Conservation (phyloP, 805 yeast species). For the Metschnikowia henanensis region DNA sequence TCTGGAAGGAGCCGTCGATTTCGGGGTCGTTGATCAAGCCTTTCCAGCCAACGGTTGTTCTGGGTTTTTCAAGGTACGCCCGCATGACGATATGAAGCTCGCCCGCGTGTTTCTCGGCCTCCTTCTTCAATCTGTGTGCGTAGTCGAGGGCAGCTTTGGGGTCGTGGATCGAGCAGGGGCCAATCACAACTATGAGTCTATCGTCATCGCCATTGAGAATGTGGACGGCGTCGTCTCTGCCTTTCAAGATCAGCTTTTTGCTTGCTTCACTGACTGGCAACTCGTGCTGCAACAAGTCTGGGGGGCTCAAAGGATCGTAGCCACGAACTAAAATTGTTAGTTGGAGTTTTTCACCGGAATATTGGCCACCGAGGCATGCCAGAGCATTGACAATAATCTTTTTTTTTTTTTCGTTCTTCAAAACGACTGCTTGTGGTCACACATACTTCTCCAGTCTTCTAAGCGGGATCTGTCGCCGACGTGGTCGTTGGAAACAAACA, state of each 20-base stretch:
- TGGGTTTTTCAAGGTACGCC: conserved; percentile 96
- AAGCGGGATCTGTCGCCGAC: conserved; percentile 79
- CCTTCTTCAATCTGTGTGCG: conserved; percentile 63
- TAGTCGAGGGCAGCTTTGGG: conserved; percentile 87
- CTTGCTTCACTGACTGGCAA: conserved; percentile 62
- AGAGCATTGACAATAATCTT: not conserved
- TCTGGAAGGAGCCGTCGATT: conserved; percentile 86
- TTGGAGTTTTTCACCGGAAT: not conserved
- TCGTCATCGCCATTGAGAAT: conserved; percentile 79
- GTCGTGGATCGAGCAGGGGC: conserved; percentile 98
- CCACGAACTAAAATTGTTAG: conserved; percentile 52
- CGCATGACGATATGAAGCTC: conserved; percentile 92
- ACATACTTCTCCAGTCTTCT: conserved; percentile 53
- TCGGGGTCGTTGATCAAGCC: conserved; percentile 98
- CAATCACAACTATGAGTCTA: conserved; percentile 83
- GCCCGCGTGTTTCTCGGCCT: conserved; percentile 67
- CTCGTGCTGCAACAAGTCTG: conserved; percentile 87
- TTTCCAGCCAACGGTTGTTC: conserved; percentile 99
- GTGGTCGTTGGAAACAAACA: conserved; percentile 85
- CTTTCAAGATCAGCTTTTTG: conserved; percentile 64
- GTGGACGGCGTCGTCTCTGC: conserved; percentile 75
- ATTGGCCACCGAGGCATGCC: not conserved
- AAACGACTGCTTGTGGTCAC: not conserved
- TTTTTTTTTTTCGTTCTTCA: not conserved
- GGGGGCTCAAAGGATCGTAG: conserved; percentile 92